Percentiles rank a stretch among this genome's conserved stretches.
Evolutionary conservation across 2,329 filamentous ascomycete species (phyloP).

Genomic region (Xylariales sp.): DNA sequence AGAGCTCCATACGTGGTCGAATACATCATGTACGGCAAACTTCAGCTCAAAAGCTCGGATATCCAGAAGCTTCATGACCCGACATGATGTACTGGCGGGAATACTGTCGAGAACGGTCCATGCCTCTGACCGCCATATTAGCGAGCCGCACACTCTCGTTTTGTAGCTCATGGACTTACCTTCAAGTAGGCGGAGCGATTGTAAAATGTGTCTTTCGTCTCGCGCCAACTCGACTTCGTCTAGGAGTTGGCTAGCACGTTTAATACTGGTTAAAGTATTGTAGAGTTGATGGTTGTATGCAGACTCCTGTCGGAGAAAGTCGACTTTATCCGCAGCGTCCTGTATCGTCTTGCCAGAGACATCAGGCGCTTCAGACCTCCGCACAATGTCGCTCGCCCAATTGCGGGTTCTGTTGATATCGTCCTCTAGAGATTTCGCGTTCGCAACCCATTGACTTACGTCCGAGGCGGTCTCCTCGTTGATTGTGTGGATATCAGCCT

Average conservation of each 20-base stretch:
- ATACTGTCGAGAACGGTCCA: slow-evolving; percentile 69
- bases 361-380: slow-evolving; percentile 75
- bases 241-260: slow-evolving; percentile 69
- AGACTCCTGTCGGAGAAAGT: slow-evolving; percentile 68
- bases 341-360: slow-evolving; percentile 64
- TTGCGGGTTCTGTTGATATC: slow-evolving; percentile 85
- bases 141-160: slow-evolving; percentile 17
- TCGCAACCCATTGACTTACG: slow-evolving; percentile 85
- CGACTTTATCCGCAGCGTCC: slow-evolving; percentile 64
- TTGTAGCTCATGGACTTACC: slow-evolving; percentile 53
- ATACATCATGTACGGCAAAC: slow-evolving; percentile 71
- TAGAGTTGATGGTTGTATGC: slow-evolving; percentile 69
- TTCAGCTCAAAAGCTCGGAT: slow-evolving; percentile 74
- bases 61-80: slow-evolving; percentile 73
- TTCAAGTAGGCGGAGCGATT: slow-evolving; percentile 68
- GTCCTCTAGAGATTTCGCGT: slow-evolving; percentile 84
- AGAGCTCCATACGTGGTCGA: slow-evolving; percentile 77
- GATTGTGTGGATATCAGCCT: slow-evolving; percentile 79
- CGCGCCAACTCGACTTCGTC: slow-evolving; percentile 69
- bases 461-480: slow-evolving; percentile 82
- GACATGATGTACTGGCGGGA: slow-evolving; percentile 69
- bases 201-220: slow-evolving; percentile 65
- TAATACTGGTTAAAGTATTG: slow-evolving; percentile 62
- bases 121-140: slow-evolving; percentile 57
- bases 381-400: slow-evolving; percentile 83